Percentiles rank a stretch among this genome's conserved stretches.
These are phyloP conservation scores for Hysterium pulicare DNA, from an alignment of 2,329 filamentous ascomycete species.

Conservation along the genomic window DNA sequence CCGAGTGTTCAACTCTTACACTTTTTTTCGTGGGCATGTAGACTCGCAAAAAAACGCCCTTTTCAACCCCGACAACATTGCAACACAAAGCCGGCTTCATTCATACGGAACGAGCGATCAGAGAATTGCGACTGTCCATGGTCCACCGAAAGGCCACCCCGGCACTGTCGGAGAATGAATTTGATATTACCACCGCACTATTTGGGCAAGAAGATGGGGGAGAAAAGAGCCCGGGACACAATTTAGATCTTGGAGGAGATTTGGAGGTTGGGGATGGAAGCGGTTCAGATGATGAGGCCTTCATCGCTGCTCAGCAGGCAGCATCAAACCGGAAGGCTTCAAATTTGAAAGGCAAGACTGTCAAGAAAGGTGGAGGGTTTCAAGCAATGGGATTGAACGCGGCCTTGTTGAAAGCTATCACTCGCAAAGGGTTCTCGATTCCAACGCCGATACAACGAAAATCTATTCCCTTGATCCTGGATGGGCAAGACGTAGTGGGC, in stretches of 20 bases:
- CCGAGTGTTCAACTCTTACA: too few species aligned
- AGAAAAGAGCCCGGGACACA: constrained; percentile 31
- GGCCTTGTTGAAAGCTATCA: constrained; percentile 83
- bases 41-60: too few species aligned
- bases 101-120: too few species aligned
- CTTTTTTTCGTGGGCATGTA: too few species aligned
- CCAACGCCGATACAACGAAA: constrained; percentile 98
- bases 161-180: constrained; percentile 80
- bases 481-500: constrained; percentile 92
- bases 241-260: constrained; percentile 35
- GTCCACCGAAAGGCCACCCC: constrained; percentile 73
- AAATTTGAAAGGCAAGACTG: constrained; percentile 77
- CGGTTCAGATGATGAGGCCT: constrained; percentile 68
- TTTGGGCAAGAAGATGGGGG: constrained; percentile 59
- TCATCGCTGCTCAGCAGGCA: constrained; percentile 84
- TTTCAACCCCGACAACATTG: too few species aligned
- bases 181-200: constrained; percentile 81
- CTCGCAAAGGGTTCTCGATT: constrained; percentile 89
- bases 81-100: too few species aligned
- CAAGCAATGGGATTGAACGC: constrained; percentile 89
- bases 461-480: constrained; percentile 86
- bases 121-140: constrained; percentile 51
- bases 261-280: constrained; percentile 53
- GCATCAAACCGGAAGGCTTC: constrained; percentile 82
- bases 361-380: constrained; percentile 95